Base-by-base conservation (phyloP, 257 asterid genomes). In the Salvia rosmarinus region DNA sequence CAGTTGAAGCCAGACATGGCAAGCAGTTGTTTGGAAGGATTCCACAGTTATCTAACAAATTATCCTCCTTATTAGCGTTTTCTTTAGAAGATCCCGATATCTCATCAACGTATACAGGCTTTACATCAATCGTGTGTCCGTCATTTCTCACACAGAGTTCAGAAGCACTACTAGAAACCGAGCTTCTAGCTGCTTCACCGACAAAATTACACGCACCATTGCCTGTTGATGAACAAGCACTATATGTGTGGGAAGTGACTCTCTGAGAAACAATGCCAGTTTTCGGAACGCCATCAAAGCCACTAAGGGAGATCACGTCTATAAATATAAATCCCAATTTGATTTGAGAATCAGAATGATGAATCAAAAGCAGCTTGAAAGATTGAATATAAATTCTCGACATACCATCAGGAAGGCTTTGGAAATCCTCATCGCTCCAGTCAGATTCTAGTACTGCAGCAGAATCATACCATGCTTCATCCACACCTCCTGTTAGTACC, bases 401-500 rank as follows among this genome's bases (percentile, higher is more conserved):
- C 55, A 28, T 82, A 91, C 96, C 97, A 83, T 91, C 97, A 32
- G 96, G 85, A 73, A 87, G 84, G 78, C 96, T 89, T 66, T 85
- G 90, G 75, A 83, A 91, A 63, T 91, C 97, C 54, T 91, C 97
- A 47, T 89, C 95, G 23, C 96, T 91, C 74, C 88, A 84, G 32
- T 91, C 97, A 4, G 91, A 87, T 68, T 91, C 96, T 55, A 91
- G 88, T 47, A 82, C 80, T 34, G 83, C 81, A 62, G 87, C 85
- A 58, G 96, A 82, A 81, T 91, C 97, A 57, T 72, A 89, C 96
- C 97, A 91, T 32, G 93, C 85, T 82, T 91, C 97, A 69, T 91
- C 96, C 16, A 72, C 77, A 56, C 84, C 80, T 62, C 86, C 97
- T 85, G 85, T 10, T 12, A 72, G 46, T 51, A 19, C 64, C 43